Base-by-base conservation (phyloP, 495 filamentous ascomycete species). In the Penicillium canescens region DNA sequence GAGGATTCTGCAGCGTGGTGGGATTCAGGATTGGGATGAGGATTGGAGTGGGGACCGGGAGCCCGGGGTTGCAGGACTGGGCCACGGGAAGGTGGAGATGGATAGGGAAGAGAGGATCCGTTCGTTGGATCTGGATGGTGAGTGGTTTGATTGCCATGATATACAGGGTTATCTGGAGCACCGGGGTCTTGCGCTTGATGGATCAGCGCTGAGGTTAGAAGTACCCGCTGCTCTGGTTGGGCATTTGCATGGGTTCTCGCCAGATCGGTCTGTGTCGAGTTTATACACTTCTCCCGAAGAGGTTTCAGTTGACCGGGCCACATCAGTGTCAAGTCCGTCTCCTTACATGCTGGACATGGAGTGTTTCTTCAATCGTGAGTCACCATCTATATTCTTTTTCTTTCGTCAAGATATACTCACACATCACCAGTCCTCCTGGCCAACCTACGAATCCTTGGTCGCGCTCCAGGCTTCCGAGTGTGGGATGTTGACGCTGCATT, bases 101-200 rank as follows among this genome's bases (percentile, higher is more conserved):
- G 57, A 53, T 12, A 20, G 47, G 38, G 50, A 59, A 3, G 53
- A 63, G 18, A 53, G 28, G 11, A 42, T 64, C n/a, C 55, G 53
- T 6, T 13, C 38, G 6, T 39, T 68, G 8, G 63, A 62, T 48
- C 54, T 68, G 4, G 65, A 66, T 26, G 65, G 65, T 0, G 57
- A 66, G 23, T 68, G 65, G 65, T 66, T 64, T 20, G 65, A 68
- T 40, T 69, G 66, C 16, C 54, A 57, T 42, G 66, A 69, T 61
- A 59, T 69, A 1, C 60, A 66, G 42, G 66, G 66, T 9, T 69
- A 66, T 43, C 38, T 69, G 9, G 54, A 58, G 34, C 18, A 62
- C 10, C 38, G 35, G 7, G 66, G 63, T 6, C n/a, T 69, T 26
- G 24, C 52, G 23, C 26, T 64, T 21, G 57, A 61, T 21, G 46